Evolutionary conservation across 2,329 filamentous ascomycete genomes (phyloP).

Genomic region (Talaromyces sp.): DNA sequence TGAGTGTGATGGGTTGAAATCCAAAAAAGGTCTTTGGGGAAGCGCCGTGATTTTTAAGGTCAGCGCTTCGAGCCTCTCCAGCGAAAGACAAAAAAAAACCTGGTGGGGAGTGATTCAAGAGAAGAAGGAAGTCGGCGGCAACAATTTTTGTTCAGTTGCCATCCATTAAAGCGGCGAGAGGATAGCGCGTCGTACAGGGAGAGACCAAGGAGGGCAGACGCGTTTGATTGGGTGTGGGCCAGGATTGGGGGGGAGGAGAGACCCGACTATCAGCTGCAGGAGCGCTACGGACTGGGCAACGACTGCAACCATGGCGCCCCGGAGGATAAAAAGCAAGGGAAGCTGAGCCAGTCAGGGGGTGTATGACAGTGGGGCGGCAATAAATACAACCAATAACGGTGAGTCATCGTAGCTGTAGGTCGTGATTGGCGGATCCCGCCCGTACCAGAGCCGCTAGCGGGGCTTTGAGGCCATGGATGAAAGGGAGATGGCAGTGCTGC

Average conservation of each 20-base stretch:
- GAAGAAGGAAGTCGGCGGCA: constrained; percentile 19
- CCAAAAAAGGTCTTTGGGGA: too few species aligned
- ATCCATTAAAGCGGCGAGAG: constrained; percentile 38
- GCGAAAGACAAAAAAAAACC: neutral
- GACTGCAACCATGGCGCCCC: constrained; percentile 31
- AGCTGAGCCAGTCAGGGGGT: constrained; percentile 20
- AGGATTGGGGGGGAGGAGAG: constrained; percentile 17
- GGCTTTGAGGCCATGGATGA: constrained; percentile 30
- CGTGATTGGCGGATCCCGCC: neutral
- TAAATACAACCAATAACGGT: constrained; percentile 1
- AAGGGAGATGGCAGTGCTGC: constrained; percentile 33
- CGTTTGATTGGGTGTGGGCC: constrained; percentile 30
- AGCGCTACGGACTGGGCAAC: constrained; percentile 30
- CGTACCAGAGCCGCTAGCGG: constrained; percentile 15
- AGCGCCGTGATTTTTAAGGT: too few species aligned
- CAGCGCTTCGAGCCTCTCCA: neutral
- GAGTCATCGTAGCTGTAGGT: neutral
- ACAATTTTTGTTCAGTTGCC: constrained; percentile 40
- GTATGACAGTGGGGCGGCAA: neutral
- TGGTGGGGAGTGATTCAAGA: constrained; percentile 12
- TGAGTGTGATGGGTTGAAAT: too few species aligned
- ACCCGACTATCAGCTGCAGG: constrained; percentile 31
- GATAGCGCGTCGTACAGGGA: constrained; percentile 34
- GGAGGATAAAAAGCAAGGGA: constrained; percentile 32
- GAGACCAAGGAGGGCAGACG: constrained; percentile 25